Conservation (phyloP, 2,329 filamentous ascomycete genomes). For the Calonectria crousiana region DNA sequence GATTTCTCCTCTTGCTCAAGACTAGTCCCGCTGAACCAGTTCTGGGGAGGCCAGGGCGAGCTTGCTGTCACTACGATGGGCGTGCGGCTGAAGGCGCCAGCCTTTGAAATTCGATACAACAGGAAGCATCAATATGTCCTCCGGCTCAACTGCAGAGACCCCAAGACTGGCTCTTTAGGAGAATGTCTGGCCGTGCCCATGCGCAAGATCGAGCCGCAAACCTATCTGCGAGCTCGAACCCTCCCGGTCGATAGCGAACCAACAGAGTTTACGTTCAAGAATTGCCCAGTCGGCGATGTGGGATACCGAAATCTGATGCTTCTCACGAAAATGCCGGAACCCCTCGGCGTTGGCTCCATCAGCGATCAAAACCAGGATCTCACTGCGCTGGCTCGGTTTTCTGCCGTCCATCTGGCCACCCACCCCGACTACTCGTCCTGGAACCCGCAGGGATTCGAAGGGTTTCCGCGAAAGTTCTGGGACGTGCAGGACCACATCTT, state of each 20-base stretch:
- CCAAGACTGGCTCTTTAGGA: not conserved
- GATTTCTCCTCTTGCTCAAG: not conserved
- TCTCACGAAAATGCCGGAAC: not conserved
- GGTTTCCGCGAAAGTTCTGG: constrained; percentile 14
- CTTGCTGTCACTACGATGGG: not conserved
- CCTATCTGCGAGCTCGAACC: not conserved
- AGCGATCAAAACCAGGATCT: not conserved
- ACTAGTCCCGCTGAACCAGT: not conserved
- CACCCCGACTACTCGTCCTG: not conserved
- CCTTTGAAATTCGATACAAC: not conserved
- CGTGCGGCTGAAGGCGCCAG: not conserved
- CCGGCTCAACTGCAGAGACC: constrained; percentile 3
- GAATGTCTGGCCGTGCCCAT: not conserved
- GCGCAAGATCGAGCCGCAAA: constrained; percentile 4
- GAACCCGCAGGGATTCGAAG: not conserved
- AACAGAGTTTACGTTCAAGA: not conserved
- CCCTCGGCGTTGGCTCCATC: not conserved
- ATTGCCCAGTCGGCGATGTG: not conserved
- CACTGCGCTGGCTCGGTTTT: not conserved
- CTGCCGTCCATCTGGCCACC: not conserved
- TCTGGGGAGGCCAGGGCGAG: constrained; percentile 3
- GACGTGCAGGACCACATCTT: constrained; percentile 12
- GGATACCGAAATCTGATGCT: not conserved
- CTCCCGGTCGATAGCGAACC: not conserved
- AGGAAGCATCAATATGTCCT: not conserved